phyloP scores from a whole-genome alignment of 371 early-diverging fungal genomes.

The Actinomucor elegans region DNA sequence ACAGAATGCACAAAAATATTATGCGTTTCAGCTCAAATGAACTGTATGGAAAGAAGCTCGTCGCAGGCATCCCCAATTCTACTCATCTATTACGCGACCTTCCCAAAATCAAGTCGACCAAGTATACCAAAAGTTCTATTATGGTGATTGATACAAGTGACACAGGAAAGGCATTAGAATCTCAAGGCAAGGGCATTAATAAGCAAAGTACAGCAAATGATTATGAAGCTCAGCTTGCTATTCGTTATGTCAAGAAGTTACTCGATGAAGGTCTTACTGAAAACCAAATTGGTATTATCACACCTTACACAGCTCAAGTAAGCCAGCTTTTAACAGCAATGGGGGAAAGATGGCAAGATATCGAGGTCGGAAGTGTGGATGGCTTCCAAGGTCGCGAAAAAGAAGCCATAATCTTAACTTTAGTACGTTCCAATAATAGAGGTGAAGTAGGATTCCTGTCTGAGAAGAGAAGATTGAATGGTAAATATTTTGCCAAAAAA shows the following conservation, averaged over 20 bases:
- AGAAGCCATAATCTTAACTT: constrained; percentile 83
- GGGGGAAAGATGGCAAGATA: constrained; percentile 29
- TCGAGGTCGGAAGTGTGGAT: constrained; percentile 90
- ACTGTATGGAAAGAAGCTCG: constrained; percentile 65
- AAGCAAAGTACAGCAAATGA: constrained; percentile 66
- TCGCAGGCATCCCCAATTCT: constrained; percentile 64
- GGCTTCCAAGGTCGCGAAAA: constrained; percentile 97
- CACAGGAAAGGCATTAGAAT: no score
- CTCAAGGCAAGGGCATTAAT: no score
- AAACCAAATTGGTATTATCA: constrained; percentile 76
- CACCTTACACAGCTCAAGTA: constrained; percentile 85
- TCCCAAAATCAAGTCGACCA: constrained; percentile 45
- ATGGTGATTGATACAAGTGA: constrained; percentile 42
- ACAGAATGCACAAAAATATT: constrained; percentile 83
- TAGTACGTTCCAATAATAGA: constrained; percentile 81
- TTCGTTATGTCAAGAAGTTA: constrained; percentile 59
- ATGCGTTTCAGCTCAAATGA: constrained; percentile 71
- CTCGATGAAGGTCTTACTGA: constrained; percentile 60
- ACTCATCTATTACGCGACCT: constrained; percentile 65
- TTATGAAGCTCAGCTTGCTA: constrained; percentile 70
- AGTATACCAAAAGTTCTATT: constrained; percentile 57
- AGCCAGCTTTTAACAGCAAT: constrained; percentile 30
- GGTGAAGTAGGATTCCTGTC: constrained; percentile 86
- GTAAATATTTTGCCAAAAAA: no score
- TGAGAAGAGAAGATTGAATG: constrained; percentile 83